Base-by-base conservation (phyloP, 164 flowering plant genomes). In the Buxus sempervirens region DNA sequence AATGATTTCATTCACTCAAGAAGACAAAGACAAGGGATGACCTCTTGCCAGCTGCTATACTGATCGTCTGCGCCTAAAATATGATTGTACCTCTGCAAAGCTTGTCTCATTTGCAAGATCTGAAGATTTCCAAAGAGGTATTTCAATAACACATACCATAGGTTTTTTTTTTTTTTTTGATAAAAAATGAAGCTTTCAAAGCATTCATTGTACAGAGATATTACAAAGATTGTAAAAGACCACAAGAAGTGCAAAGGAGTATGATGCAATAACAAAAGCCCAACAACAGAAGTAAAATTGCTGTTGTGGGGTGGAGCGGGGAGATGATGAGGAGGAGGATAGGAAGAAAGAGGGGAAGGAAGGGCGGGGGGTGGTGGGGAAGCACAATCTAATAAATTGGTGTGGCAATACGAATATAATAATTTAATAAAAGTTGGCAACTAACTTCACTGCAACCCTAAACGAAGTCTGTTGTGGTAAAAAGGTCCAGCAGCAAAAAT, bases 31-130 rank as follows among this genome's bases (percentile, higher is more conserved):
- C 3, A 26, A 64, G 54, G 49, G 60, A 62, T 54, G 24, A 90
- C 99, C 98, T 96, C 97, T 79, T 88, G 96, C 99, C 99, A 96
- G 88, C 91, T 90, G 73, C 70, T 80, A 82, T 85, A 88, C 27
- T 73, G 90, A 74, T 88, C 90, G 81, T 96, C 98, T 72, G 96
- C 96, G 77, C 80, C 77, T 75, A 93, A 76, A 76, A 96, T 96
- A 76, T 82, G 96, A 71, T 80, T 84, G 82, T 96, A 96, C 74
- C 88, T 84, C 85, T 81, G 88, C 80, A 96, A 74, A 62, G 94
- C 95, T 72, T 82, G 93, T 78, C 90, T 85, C 83, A 66, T 85
- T 72, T 87, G 93, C 78, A 88, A 54, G 66, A 90, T 87, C 99
- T 96, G 78, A 45, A 2, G 48, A 76, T 45, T 54, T 20, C 62